A percentile compares a stretch with the other conserved stretches of the same genome.
These are phyloP conservation scores for Gyrodon lividus DNA, from an alignment of 768 basidiomycete species.

Conservation along the genomic window DNA sequence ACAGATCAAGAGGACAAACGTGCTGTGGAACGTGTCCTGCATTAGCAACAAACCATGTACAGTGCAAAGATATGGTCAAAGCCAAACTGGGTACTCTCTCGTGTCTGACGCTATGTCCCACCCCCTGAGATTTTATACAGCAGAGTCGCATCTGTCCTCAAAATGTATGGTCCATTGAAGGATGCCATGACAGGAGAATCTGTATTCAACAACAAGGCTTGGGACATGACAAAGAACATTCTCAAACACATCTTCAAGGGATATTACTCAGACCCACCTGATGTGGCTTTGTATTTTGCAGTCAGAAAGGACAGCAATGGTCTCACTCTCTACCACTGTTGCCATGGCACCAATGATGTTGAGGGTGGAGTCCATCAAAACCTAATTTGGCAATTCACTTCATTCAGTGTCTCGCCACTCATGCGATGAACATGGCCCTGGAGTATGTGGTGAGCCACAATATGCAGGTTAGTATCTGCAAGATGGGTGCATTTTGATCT, in stretches of 20 bases:
- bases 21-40: neutral
- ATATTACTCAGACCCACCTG: slow-evolving; percentile 33
- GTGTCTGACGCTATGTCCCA: slow-evolving; percentile 30
- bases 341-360: slow-evolving; percentile 32
- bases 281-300: slow-evolving; percentile 22
- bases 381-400: slow-evolving; percentile 14
- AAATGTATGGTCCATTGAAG: slow-evolving; percentile 33
- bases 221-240: slow-evolving; percentile 31
- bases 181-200: slow-evolving; percentile 29
- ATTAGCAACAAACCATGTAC: too few relatives aligned
- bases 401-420: slow-evolving; percentile 20
- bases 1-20: neutral
- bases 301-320: slow-evolving; percentile 15
- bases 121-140: slow-evolving; percentile 31
- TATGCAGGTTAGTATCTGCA: slow-evolving; percentile 5
- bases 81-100: slow-evolving; percentile 27
- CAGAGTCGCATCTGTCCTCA: slow-evolving; percentile 27
- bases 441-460: slow-evolving; percentile 28
- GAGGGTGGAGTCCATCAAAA: slow-evolving; percentile 38
- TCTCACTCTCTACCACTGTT: slow-evolving; percentile 14
- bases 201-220: slow-evolving; percentile 31
- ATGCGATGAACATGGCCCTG: slow-evolving; percentile 19
- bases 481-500: neutral
- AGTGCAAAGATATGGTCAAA: neutral
- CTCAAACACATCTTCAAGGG: slow-evolving; percentile 27